Conservation (phyloP, 345 rosid species). For the Lepidium sativum region DNA sequence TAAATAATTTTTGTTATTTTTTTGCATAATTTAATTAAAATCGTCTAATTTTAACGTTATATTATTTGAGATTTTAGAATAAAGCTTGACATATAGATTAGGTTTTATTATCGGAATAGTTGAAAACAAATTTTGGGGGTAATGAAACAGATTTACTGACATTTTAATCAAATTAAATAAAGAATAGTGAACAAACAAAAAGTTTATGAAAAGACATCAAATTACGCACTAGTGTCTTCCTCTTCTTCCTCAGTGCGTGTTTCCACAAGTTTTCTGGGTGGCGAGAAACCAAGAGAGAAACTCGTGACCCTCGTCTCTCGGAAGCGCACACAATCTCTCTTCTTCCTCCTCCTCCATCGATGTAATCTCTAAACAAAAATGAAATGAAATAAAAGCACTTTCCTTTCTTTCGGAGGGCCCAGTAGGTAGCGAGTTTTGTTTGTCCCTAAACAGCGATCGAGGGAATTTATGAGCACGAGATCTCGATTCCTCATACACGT, state of each 20-base stretch:
- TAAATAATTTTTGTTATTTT: too few species aligned
- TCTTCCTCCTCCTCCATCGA: constrained; percentile 1
- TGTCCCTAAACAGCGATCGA: constrained; percentile 26
- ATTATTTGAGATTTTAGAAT: too few species aligned
- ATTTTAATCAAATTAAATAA: too few species aligned
- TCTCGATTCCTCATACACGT: constrained; percentile 49
- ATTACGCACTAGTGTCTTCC: not conserved
- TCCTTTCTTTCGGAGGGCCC: constrained; percentile 23
- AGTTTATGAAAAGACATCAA: not conserved
- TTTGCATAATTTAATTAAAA: too few species aligned
- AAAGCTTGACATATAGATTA: too few species aligned
- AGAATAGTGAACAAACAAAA: too few species aligned
- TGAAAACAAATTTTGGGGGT: too few species aligned
- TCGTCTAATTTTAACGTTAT: too few species aligned
- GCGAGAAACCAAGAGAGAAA: constrained; percentile 24
- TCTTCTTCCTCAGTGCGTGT: constrained; percentile 6
- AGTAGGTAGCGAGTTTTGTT: constrained; percentile 26
- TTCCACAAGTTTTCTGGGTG: not conserved
- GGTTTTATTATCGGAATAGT: too few species aligned
- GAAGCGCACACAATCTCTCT: constrained; percentile 8
- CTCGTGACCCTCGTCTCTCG: constrained; percentile 28
- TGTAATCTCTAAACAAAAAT: not conserved
- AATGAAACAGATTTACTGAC: too few species aligned
- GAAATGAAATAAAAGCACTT: not conserved
- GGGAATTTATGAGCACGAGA: constrained; percentile 78